phyloP scores from a whole-genome alignment of 169 alveolate species.

The Cryptosporidium andersoni region DNA sequence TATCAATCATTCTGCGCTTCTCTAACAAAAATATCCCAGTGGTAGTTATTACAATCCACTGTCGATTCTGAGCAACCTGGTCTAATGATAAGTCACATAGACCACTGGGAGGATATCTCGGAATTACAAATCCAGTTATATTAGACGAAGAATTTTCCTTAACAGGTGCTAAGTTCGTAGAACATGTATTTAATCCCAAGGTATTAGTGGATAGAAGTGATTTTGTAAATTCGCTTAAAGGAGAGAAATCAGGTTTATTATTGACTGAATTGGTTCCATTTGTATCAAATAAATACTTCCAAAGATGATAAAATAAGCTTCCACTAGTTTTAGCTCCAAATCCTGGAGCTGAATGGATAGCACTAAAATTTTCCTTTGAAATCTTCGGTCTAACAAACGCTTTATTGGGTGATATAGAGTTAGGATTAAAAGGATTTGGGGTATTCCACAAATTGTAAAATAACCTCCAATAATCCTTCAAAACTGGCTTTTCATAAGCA shows the following conservation, averaged over 20 bases:
- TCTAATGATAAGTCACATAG: conserved; percentile 41
- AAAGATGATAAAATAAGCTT: conserved; percentile 23
- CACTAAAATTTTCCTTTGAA: background rate
- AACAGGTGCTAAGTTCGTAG: no score
- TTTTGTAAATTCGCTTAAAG: background rate
- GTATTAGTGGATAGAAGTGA: background rate
- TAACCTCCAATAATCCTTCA: conserved; percentile 21
- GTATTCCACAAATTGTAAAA: conserved; percentile 66
- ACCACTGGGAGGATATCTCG: conserved; percentile 51
- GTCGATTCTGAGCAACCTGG: conserved; percentile 34
- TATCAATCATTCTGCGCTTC: conserved; percentile 30
- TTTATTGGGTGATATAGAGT: background rate
- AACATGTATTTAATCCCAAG: no score
- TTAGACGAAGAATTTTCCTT: conserved; percentile 2
- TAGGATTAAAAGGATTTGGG: conserved; percentile 37
- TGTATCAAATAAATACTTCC: conserved; percentile 47
- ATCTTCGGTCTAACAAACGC: background rate
- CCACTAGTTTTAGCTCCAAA: conserved; percentile 49
- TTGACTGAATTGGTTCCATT: background rate
- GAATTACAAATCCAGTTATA: conserved; percentile 3
- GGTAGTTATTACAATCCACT: conserved; percentile 59
- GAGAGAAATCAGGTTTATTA: background rate
- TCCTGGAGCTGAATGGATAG: background rate
- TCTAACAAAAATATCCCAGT: conserved; percentile 50
- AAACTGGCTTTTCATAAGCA: conserved; percentile 22